Evolutionary conservation across 129 eudicot species (phyloP), one percentile per base, ranked within the genome.

Genomic region (Mikania micrantha): DNA sequence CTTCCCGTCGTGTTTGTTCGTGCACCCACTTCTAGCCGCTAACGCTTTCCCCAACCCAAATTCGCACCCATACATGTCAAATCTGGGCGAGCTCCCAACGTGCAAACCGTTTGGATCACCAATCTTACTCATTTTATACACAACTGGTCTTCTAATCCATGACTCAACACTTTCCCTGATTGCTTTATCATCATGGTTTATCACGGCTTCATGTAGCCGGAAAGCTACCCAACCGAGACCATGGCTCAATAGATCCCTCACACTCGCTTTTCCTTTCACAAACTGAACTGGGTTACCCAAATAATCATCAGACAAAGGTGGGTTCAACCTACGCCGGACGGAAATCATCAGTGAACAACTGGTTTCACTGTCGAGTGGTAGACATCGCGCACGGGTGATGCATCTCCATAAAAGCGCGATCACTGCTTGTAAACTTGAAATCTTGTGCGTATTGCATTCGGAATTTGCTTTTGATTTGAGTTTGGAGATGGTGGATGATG

Each of bases 21-120:
- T 34, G 15, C 22, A 4, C 9, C 88, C 88, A 5, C 81, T 73
- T 35, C 77, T 35, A 52, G 63, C 78, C 17, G 70, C 89, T 63
- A 84, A 38, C 8, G 89, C 72, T 24, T 62, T 77, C 27, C 89
- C 85, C 74, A 79, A 54, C 56, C 89, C 89, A 11, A 84, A 80
- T 42, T 80, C 82, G 11, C 70, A 69, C 7, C 77, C 82, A n/a
- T 83, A 79, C 71, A 80, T 74, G 20, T 80, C 68, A 41, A 73
- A 77, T 27, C 85, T 29, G 7, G 85, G 80, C 1, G 85, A 84
- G 57, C 82, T 77, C 53, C 74, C 78, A 12, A 75, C 34, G 1
- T 52, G 31, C 19, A 77, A 35, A 20, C 0, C 0, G 44, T 69
- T 68, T 0, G 4, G 32, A 25, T 41, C 34, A 3, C 3, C 3